Base-by-base conservation (phyloP, 129 eudicot species). In the Sambucus nigra region DNA sequence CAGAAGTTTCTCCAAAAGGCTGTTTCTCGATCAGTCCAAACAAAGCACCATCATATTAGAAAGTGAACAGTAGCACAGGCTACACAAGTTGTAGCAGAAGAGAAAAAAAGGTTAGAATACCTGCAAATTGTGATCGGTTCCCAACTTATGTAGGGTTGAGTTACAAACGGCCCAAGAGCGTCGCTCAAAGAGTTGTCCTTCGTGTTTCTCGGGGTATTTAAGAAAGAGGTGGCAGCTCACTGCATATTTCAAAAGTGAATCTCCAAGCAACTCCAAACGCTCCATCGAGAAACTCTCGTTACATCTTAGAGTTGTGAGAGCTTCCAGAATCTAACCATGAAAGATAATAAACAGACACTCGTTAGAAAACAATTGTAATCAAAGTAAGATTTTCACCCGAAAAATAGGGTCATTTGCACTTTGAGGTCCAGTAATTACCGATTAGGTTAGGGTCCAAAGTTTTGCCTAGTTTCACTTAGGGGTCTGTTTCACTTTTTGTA, bases 181-280 rank as follows among this genome's bases (percentile, higher is more conserved):
- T 5, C 25, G 31, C 24, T 41, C 24, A 27, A 94, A 73, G 68
- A 91, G 64, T 40, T 80, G 73, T 12, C 99, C 98, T 79, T 91
- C 99, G 35, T 86, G 80, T 49, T 71, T 65, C 54, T 77, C 55
- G 2, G 94, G 74, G 48, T 79, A 66, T 64, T 73, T 72, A 45
- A 81, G 89, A 71, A 65, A 91, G 25, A 81, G 94, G 67, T 82
- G 79, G 40, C 89, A 85, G 51, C 94, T 85, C 32, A 79, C 71
- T 26, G 82, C 72, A 65, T 85, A 91, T 69, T 91, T 91, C 25
- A 91, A 70, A 52, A 91, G 86, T 5, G 99, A 91, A 68, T 91
- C 99, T 41, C 99, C 99, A 46, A 86, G 99, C 78, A 91, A 74
- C 71, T 91, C 99, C 61, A 91, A 60, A 24, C 99, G 72, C 69